Percentiles rank a stretch among this genome's conserved stretches.
Conservation (phyloP, 2,329 filamentous ascomycete species). For the Sarocladium oryzae region DNA sequence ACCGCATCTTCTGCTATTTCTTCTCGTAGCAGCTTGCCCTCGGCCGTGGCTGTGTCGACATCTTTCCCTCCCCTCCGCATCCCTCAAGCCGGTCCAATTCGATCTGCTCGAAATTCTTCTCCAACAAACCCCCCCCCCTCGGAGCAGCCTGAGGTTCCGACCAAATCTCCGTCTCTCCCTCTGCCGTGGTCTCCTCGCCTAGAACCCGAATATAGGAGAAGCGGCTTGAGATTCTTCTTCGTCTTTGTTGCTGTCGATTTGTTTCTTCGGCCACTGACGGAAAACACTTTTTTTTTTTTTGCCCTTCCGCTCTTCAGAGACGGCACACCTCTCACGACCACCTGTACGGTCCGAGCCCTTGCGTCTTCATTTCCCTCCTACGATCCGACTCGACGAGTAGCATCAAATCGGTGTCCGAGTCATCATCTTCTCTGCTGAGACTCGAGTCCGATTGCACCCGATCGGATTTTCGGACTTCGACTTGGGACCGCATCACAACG, state of each 20-base stretch:
- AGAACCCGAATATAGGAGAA: not conserved
- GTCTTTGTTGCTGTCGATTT: not conserved
- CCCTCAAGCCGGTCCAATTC: conserved; percentile 6
- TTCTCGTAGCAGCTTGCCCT: conserved; percentile 3
- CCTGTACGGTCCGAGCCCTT: not conserved
- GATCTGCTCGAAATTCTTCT: not conserved
- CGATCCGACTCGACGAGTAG: not conserved
- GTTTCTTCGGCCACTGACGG: not conserved
- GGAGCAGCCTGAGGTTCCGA: conserved; percentile 9
- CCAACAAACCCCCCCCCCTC: not conserved
- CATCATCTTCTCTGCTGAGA: not conserved
- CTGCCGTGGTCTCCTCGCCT: not conserved
- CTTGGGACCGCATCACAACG: not conserved
- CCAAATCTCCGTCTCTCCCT: conserved; percentile 5
- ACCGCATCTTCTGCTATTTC: conserved; percentile 5
- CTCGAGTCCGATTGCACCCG: not conserved
- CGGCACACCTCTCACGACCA: not conserved
- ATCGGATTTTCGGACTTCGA: not conserved
- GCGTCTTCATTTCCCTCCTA: not conserved
- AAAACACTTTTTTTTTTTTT: conserved; percentile 8
- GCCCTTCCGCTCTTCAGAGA: not conserved
- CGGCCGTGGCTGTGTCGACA: conserved; percentile 8
- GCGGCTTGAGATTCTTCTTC: not conserved
- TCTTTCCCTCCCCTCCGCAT: not conserved
- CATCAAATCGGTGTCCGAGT: not conserved